Base-by-base conservation (phyloP, 805 yeast species). In the Starmera amethionina region DNA sequence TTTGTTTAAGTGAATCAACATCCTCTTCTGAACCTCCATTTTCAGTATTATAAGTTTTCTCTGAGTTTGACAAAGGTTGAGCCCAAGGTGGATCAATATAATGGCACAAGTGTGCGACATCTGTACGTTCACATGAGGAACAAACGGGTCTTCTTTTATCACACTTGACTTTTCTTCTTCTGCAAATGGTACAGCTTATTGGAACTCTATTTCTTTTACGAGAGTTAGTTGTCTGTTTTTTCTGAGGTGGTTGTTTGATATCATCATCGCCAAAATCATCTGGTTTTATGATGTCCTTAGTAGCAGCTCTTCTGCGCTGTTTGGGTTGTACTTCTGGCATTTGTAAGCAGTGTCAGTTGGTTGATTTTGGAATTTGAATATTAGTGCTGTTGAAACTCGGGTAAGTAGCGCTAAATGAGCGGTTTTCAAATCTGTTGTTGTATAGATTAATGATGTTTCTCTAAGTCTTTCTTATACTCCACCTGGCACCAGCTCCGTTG, bases 81-180 rank as follows among this genome's bases (percentile, higher is more conserved):
- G 80, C 79, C 81, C 81, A 75, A n/a, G 67, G 62, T 34, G 78
- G 81, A 45, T 73, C 79, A 47, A 75, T 62, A 46, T 73, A 75
- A 39, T 72, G 74, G 43, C 81, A 75, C 15, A 75, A 56, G 50
- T 75, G 79, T 8, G 71, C 71, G 13, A 75, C 79, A 3, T 79
- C 79, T 13, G 76, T 74, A 49, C 72, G 71, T 30, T 67, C 64
- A 60, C 81, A 75, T 42, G 72, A 74, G 8, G 72, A 63, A 54
- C 81, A 75, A 38, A 72, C 74, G 1, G 81, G 81, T 46, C 74
- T 67, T 35, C 65, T 64, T 44, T 68, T 65, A 47, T 67, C 72
- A 57, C 74, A 69, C 37, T 69, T 71, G 13, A 73, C 74, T 46
- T 73, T 73, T 40, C 75, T 56, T 48, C 67, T 61, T 42, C 75